Evolutionary conservation across 768 basidiomycete genomes (phyloP).

Genomic region (Termitomyces titanicus): DNA sequence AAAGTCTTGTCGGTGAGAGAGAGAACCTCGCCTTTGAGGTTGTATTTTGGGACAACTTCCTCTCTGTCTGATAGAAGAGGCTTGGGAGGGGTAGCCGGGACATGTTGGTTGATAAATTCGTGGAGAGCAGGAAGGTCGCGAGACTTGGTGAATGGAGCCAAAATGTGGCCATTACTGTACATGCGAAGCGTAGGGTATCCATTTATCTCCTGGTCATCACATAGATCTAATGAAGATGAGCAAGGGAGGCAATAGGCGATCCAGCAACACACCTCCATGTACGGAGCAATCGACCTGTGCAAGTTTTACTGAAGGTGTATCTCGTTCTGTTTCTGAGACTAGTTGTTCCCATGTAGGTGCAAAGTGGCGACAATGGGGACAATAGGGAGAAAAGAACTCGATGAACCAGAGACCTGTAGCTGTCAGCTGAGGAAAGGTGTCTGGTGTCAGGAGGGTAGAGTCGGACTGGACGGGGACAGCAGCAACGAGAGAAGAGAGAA

Average conservation of each 20-base stretch:
- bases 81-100: slow-evolving; percentile 5
- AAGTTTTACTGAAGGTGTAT: slow-evolving; percentile 52
- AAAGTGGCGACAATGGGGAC: slow-evolving; percentile 74
- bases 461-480: slow-evolving; percentile 29
- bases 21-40: slow-evolving; percentile 35
- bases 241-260: background rate
- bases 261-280: slow-evolving; percentile 58
- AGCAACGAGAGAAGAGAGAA: slow-evolving; percentile 26
- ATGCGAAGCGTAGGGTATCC: slow-evolving; percentile 78
- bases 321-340: slow-evolving; percentile 45
- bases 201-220: slow-evolving; percentile 59
- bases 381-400: slow-evolving; percentile 87
- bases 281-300: slow-evolving; percentile 82
- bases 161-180: slow-evolving; percentile 63
- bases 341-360: slow-evolving; percentile 81
- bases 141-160: slow-evolving; percentile 50
- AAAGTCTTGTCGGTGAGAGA: slow-evolving; percentile 35
- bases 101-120: slow-evolving; percentile 49
- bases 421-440: slow-evolving; percentile 52
- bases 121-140: slow-evolving; percentile 54
- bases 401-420: slow-evolving; percentile 71
- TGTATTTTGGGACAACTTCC: slow-evolving; percentile 16
- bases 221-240: slow-evolving; percentile 57
- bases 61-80: too few species aligned
- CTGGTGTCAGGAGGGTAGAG: slow-evolving; percentile 46